These are phyloP conservation scores for Tuctoria greenei DNA, from an alignment of 176 grass and related monocot genomes.

Conservation along the genomic window DNA sequence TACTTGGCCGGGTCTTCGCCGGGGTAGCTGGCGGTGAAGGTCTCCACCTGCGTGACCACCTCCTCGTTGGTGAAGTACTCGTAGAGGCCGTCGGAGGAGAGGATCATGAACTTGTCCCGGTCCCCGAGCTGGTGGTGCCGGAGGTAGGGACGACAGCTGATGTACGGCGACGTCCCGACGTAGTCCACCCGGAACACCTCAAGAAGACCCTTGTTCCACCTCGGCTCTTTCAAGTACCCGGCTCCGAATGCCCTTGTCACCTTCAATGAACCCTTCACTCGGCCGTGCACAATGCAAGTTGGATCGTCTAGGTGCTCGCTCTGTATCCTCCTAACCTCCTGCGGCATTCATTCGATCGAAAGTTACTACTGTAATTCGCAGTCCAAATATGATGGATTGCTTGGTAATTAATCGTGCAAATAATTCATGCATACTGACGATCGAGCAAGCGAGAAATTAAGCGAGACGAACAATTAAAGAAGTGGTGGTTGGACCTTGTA, in stretches of 20 bases:
- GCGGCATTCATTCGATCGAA: not conserved
- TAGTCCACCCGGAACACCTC: slow-evolving; percentile 70
- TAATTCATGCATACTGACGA: too few species aligned
- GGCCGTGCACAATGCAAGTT: slow-evolving; percentile 41
- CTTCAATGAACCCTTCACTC: slow-evolving; percentile 82
- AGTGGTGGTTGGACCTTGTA: slow-evolving; percentile 41
- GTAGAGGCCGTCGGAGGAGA: slow-evolving; percentile 91
- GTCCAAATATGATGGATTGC: too few species aligned
- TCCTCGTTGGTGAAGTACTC: slow-evolving; percentile 84
- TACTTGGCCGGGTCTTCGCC: slow-evolving; percentile 76
- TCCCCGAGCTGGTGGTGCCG: slow-evolving; percentile 47
- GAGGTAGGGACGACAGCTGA: slow-evolving; percentile 63
- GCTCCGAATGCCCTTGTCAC: slow-evolving; percentile 89
- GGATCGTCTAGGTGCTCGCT: slow-evolving; percentile 76
- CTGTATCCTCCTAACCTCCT: slow-evolving; percentile 70
- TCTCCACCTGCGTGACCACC: slow-evolving; percentile 64
- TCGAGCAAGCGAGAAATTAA: not conserved
- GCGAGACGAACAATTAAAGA: not conserved
- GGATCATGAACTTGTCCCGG: slow-evolving; percentile 64
- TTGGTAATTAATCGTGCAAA: not conserved
- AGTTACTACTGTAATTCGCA: too few species aligned
- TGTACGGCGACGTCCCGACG: slow-evolving; percentile 56
- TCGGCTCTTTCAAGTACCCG: slow-evolving; percentile 69
- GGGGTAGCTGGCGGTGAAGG: slow-evolving; percentile 52
- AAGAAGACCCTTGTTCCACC: slow-evolving; percentile 64